Conservation (phyloP, 2,329 filamentous ascomycete species). For the Myriosclerotinia curreyana region DNA sequence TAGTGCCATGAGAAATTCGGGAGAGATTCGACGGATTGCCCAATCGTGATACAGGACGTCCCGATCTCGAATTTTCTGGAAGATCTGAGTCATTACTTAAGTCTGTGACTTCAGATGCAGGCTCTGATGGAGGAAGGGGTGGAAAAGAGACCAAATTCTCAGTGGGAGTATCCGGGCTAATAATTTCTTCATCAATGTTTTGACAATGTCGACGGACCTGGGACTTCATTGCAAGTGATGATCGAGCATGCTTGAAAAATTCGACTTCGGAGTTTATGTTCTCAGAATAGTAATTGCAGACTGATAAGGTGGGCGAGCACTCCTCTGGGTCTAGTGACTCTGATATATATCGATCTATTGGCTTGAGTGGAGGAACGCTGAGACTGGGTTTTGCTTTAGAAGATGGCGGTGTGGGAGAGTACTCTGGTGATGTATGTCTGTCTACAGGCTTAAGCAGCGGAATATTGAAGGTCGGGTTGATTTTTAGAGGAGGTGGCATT, state of each 20-base stretch:
- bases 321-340: constrained; percentile 13
- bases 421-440: constrained; percentile 7
- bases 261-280: constrained; percentile 28
- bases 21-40: not conserved
- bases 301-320: constrained; percentile 31
- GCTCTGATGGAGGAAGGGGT: not conserved
- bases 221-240: constrained; percentile 21
- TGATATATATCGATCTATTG: not conserved
- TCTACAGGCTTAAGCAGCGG: constrained; percentile 19
- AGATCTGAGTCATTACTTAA: not conserved
- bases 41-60: not conserved
- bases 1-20: not conserved
- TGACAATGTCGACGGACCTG: constrained; percentile 25
- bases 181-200: constrained; percentile 22
- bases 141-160: constrained; percentile 15
- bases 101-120: not conserved
- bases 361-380: constrained; percentile 20
- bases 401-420: constrained; percentile 27
- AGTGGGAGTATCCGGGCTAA: constrained; percentile 12
- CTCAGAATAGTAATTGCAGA: constrained; percentile 31
- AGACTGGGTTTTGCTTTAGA: constrained; percentile 29
- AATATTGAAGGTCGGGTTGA: constrained; percentile 29
- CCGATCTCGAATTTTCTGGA: not conserved
- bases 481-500: constrained; percentile 27
- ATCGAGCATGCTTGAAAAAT: constrained; percentile 25